Evolutionary conservation across 2,329 filamentous ascomycete species (phyloP).

Genomic region (Botryotinia convoluta): DNA sequence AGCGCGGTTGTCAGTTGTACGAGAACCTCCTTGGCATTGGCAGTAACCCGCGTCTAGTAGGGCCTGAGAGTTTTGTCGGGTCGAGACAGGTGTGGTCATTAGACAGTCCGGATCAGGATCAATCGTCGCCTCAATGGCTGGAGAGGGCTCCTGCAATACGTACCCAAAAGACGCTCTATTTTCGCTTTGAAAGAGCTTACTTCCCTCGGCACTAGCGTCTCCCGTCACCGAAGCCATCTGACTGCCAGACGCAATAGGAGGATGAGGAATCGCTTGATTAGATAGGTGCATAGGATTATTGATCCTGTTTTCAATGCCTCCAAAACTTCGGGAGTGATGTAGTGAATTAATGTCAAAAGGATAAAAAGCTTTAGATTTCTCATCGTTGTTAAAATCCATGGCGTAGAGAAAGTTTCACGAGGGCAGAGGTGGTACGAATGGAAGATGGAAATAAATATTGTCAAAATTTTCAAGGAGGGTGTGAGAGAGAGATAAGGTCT

Average conservation of each 20-base stretch:
- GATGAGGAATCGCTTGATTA: slow-evolving; percentile 1
- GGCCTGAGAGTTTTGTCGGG: not conserved
- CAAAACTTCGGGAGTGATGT: slow-evolving; percentile 13
- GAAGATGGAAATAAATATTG: not conserved
- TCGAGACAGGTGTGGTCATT: slow-evolving; percentile 13
- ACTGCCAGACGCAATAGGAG: not conserved
- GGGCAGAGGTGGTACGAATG: not conserved
- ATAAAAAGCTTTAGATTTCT: not conserved
- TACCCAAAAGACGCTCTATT: not conserved
- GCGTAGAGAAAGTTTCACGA: not conserved
- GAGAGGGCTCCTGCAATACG: not conserved
- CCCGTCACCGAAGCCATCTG: not conserved
- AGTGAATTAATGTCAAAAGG: not conserved
- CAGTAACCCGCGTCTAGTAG: not conserved
- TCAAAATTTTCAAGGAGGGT: not conserved
- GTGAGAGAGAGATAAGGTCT: not conserved
- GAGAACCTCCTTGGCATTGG: slow-evolving; percentile 1
- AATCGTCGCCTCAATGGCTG: slow-evolving; percentile 2
- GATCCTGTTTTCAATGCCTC: slow-evolving; percentile 20
- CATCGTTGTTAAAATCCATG: slow-evolving; percentile 7
- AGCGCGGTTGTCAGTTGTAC: not conserved
- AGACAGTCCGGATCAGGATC: slow-evolving; percentile 13
- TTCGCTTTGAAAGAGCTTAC: not conserved
- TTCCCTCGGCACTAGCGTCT: not conserved
- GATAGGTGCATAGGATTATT: slow-evolving; percentile 3